Conservation (phyloP, 1,284 basidiomycete genomes). For the Pseudozyma hubeiensis region DNA sequence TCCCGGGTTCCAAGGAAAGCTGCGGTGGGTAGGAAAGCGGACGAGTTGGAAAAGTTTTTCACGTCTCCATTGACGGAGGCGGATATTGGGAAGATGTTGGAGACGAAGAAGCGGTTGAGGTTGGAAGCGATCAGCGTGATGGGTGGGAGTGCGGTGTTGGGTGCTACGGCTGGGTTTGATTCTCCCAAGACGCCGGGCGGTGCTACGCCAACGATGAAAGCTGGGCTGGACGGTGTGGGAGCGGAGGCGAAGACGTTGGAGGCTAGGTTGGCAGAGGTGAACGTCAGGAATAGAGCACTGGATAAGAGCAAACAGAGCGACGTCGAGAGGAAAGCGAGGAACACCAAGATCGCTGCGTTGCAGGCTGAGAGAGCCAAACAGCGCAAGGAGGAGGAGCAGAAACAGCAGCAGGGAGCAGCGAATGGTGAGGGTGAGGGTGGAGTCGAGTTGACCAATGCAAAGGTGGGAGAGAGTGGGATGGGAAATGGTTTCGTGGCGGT, state of each 20-base stretch:
- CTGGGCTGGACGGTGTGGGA: background rate
- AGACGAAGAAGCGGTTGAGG: constrained; percentile 46
- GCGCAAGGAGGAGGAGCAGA: constrained; percentile 3
- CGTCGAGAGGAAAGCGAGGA: constrained; percentile 77
- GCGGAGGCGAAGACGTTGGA: constrained; percentile 64
- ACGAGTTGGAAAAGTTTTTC: constrained; percentile 54
- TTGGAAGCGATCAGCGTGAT: constrained; percentile 33
- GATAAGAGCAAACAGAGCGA: constrained; percentile 82
- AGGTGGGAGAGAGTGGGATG: constrained; percentile 46
- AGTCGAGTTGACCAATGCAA: constrained; percentile 27
- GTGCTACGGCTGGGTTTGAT: constrained; percentile 5
- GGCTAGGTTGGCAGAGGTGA: constrained; percentile 80
- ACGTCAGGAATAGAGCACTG: constrained; percentile 85
- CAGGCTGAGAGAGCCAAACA: background rate
- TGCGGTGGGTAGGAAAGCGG: constrained; percentile 40
- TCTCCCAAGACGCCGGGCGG: constrained; percentile 1
- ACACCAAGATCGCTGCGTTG: constrained; percentile 58
- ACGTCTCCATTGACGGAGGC: constrained; percentile 52
- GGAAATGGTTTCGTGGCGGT: constrained; percentile 68
- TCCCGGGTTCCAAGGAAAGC: constrained; percentile 35
- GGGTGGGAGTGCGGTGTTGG: constrained; percentile 17
- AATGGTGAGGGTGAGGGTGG: background rate
- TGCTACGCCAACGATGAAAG: background rate
- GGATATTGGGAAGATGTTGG: constrained; percentile 54
- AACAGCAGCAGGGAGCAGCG: background rate